A percentile compares a stretch with the other conserved stretches of the same genome.
These are phyloP conservation scores for Penicillium oxalicum DNA, from an alignment of 2,329 filamentous ascomycete species.

Conservation along the genomic window DNA sequence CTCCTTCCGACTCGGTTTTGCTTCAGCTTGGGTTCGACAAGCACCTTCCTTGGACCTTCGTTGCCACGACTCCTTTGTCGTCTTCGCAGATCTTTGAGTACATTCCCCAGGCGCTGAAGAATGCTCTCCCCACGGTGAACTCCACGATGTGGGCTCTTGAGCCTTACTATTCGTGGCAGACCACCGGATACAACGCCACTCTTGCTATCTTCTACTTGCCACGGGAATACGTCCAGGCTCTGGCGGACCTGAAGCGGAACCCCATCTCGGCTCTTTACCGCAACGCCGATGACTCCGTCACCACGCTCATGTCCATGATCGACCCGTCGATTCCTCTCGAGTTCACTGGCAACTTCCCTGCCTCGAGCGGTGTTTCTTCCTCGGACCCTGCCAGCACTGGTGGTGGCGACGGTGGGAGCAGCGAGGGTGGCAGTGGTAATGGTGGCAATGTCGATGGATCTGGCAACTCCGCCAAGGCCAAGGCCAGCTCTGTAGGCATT, in stretches of 20 bases:
- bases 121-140: slow-evolving; percentile 53
- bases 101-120: slow-evolving; percentile 64
- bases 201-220: slow-evolving; percentile 73
- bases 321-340: slow-evolving; percentile 72
- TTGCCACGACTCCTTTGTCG: slow-evolving; percentile 64
- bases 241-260: slow-evolving; percentile 64
- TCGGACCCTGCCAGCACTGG: slow-evolving; percentile 30
- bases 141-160: slow-evolving; percentile 65
- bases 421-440: slow-evolving; percentile 29
- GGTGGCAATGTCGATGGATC: slow-evolving; percentile 49
- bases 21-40: slow-evolving; percentile 82
- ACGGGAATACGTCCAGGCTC: slow-evolving; percentile 57
- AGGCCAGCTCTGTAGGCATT: slow-evolving; percentile 55
- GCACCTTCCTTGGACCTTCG: slow-evolving; percentile 76
- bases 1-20: slow-evolving; percentile 60
- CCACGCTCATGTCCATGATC: slow-evolving; percentile 70
- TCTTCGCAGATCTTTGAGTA: slow-evolving; percentile 79
- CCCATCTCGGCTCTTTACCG: slow-evolving; percentile 71
- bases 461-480: slow-evolving; percentile 35
- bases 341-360: slow-evolving; percentile 32
- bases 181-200: slow-evolving; percentile 73
- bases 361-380: slow-evolving; percentile 11
- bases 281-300: slow-evolving; percentile 59
- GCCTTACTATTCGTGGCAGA: slow-evolving; percentile 64
- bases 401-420: slow-evolving; percentile 29